A percentile compares a stretch with the other conserved stretches of the same genome.
These are phyloP conservation scores for Penicillium diatomitis DNA, from an alignment of 495 filamentous ascomycete genomes.

Conservation along the genomic window DNA sequence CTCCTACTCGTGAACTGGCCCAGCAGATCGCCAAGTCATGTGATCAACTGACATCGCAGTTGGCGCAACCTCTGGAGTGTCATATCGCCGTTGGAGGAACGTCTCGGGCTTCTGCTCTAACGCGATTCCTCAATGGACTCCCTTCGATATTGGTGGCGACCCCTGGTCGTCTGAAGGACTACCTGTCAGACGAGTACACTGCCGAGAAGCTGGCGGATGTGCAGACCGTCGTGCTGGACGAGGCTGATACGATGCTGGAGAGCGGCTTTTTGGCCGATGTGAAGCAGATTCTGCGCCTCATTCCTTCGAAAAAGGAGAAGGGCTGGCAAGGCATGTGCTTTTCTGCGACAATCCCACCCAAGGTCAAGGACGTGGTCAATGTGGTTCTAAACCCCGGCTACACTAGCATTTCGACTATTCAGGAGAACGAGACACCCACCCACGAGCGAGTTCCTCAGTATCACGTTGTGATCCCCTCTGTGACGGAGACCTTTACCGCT, in stretches of 20 bases:
- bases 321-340: slow-evolving; percentile 65
- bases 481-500: slow-evolving; percentile 44
- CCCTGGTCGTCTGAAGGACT: slow-evolving; percentile 54
- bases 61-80: slow-evolving; percentile 32
- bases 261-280: slow-evolving; percentile 49
- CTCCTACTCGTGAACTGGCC: slow-evolving; percentile 57
- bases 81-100: slow-evolving; percentile 48
- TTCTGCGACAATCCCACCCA: slow-evolving; percentile 56
- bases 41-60: slow-evolving; percentile 38
- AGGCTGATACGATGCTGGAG: slow-evolving; percentile 61
- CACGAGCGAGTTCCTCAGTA: slow-evolving; percentile 54
- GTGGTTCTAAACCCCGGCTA: slow-evolving; percentile 48
- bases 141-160: slow-evolving; percentile 53
- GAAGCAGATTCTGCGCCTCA: slow-evolving; percentile 45
- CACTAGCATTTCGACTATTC: slow-evolving; percentile 52
- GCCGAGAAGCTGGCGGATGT: slow-evolving; percentile 37
- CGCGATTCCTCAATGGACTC: slow-evolving; percentile 38
- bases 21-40: slow-evolving; percentile 57
- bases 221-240: slow-evolving; percentile 54
- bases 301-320: slow-evolving; percentile 51
- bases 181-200: slow-evolving; percentile 40
- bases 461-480: slow-evolving; percentile 44
- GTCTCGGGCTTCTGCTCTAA: slow-evolving; percentile 33
- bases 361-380: slow-evolving; percentile 52
- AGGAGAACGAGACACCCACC: slow-evolving; percentile 50